A percentile compares a stretch with the other conserved stretches of the same genome.
These are phyloP conservation scores for Pseudogymnoascus sp. DNA, from an alignment of 2,329 filamentous ascomycete genomes.

Conservation along the genomic window DNA sequence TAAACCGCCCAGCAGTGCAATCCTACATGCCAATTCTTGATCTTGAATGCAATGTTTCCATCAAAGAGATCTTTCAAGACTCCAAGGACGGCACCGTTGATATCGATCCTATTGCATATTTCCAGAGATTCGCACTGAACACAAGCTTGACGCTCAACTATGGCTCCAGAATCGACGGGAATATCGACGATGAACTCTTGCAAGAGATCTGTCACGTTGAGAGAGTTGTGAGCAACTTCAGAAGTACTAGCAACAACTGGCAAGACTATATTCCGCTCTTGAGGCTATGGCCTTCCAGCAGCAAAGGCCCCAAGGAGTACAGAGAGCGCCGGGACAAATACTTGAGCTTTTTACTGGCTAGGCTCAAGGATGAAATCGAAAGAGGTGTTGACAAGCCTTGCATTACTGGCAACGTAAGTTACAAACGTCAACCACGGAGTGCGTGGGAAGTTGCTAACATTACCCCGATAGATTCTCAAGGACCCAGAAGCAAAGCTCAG, in stretches of 20 bases:
- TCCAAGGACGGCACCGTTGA: conserved; percentile 54
- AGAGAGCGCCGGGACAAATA: conserved; percentile 62
- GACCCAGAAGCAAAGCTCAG: conserved; percentile 35
- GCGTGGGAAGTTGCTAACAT: conserved; percentile 48
- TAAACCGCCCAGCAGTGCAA: conserved; percentile 69
- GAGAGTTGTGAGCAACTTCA: conserved; percentile 65
- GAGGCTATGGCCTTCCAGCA: conserved; percentile 56
- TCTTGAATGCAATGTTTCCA: conserved; percentile 63
- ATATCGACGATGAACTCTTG: conserved; percentile 59
- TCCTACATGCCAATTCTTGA: conserved; percentile 79
- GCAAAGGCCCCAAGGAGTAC: conserved; percentile 56
- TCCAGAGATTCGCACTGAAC: conserved; percentile 70
- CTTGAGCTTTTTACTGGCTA: conserved; percentile 50
- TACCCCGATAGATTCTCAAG: conserved; percentile 17
- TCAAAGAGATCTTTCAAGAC: conserved; percentile 64
- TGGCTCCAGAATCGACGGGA: conserved; percentile 66
- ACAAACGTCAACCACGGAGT: not conserved
- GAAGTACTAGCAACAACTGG: conserved; percentile 76
- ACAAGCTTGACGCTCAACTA: conserved; percentile 74
- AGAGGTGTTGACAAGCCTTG: conserved; percentile 61
- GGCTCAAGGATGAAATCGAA: conserved; percentile 53
- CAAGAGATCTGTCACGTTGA: conserved; percentile 71
- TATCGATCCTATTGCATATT: conserved; percentile 65
- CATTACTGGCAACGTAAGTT: conserved; percentile 57
- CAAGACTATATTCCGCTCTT: conserved; percentile 77